A percentile compares a stretch with the other conserved stretches of the same genome.
These are phyloP conservation scores for Dioscorea alata DNA, from an alignment of 106 monocot genomes.

Conservation along the genomic window DNA sequence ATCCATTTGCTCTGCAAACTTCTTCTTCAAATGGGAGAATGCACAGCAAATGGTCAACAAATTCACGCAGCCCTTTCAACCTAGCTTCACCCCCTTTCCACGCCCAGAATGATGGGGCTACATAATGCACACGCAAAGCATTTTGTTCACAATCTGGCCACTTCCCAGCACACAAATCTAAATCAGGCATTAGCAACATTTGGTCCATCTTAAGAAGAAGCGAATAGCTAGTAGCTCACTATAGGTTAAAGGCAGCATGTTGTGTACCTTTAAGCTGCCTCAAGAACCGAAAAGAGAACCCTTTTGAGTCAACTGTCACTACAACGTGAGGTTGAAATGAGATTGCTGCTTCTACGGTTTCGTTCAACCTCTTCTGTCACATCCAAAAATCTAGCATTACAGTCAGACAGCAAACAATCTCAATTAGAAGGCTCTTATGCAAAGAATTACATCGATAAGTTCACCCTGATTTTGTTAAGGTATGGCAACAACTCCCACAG, in stretches of 20 bases:
- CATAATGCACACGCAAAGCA: conserved; percentile 76
- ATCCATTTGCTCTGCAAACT: conserved; percentile 61
- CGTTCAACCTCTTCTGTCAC: conserved; percentile 55
- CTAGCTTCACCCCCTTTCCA: conserved; percentile 97
- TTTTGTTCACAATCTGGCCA: conserved; percentile 4
- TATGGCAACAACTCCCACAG: conserved; percentile 89
- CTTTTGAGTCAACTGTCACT: conserved; percentile 91
- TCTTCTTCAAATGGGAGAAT: conserved; percentile 97
- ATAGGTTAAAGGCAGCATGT: background rate
- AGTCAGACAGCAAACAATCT: conserved; percentile 1
- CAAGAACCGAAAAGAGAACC: conserved; percentile 91
- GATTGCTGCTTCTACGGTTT: conserved; percentile 46
- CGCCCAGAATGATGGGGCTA: conserved; percentile 99
- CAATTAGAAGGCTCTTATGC: background rate
- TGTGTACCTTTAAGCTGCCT: conserved; percentile 58
- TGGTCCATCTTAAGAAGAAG: background rate
- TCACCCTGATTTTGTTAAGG: conserved; percentile 70
- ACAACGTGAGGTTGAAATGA: conserved; percentile 83
- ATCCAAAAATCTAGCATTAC: conserved; percentile 4
- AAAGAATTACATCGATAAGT: conserved; percentile 11
- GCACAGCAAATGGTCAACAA: conserved; percentile 87
- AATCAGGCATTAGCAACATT: background rate
- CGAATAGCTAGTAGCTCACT: background rate
- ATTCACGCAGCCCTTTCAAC: conserved; percentile 32
- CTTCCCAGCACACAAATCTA: background rate